Conservation (phyloP, 2,329 filamentous ascomycete genomes). For the Alternaria burnsii region DNA sequence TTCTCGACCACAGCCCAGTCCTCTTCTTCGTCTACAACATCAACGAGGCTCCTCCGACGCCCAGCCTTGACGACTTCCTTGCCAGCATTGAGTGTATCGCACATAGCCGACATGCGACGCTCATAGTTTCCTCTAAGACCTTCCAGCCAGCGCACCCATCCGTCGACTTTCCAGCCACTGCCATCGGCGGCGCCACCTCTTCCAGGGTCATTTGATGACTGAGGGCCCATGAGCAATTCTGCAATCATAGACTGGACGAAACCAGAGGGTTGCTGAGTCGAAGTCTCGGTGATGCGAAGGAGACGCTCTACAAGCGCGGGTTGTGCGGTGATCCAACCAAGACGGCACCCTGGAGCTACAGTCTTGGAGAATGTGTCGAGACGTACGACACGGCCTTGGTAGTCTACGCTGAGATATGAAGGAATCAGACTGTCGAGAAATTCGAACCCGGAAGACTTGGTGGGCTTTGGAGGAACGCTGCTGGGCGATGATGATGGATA, state of each 20-base stretch:
- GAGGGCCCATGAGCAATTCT: conserved; percentile 77
- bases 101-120: conserved; percentile 83
- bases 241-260: conserved; percentile 88
- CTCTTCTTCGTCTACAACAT: conserved; percentile 49
- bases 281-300: conserved; percentile 75
- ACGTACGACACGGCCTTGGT: conserved; percentile 85
- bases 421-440: conserved; percentile 87
- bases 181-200: conserved; percentile 59
- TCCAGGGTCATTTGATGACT: conserved; percentile 60
- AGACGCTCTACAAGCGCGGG: conserved; percentile 79
- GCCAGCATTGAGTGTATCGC: conserved; percentile 73
- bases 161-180: conserved; percentile 78
- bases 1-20: conserved; percentile 82
- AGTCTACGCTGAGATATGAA: conserved; percentile 82
- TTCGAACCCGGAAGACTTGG: conserved; percentile 69
- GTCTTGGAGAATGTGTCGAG: conserved; percentile 96
- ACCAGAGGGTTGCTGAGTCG: conserved; percentile 84
- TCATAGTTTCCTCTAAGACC: conserved; percentile 86
- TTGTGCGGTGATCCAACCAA: conserved; percentile 91
- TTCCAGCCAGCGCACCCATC: conserved; percentile 91
- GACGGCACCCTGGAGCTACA: conserved; percentile 84
- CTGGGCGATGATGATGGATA: conserved; percentile 73
- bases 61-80: conserved; percentile 71
- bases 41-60: conserved; percentile 48
- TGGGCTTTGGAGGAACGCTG: conserved; percentile 47